A percentile compares a stretch with the other conserved stretches of the same genome.
These are phyloP conservation scores for Daldinia decipiens DNA, from an alignment of 495 filamentous ascomycete species.

Conservation along the genomic window DNA sequence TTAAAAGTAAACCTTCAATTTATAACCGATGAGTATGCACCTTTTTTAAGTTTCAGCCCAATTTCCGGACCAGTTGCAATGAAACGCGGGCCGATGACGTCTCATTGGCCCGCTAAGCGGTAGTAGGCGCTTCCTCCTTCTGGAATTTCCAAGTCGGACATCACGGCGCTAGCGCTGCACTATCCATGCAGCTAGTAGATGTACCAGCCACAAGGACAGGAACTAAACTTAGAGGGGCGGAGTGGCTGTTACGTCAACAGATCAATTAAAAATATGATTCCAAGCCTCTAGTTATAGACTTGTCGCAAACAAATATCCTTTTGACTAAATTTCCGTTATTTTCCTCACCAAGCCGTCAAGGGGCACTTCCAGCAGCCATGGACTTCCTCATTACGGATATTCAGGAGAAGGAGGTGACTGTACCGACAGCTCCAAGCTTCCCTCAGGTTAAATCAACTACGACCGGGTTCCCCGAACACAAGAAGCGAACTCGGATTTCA, in stretches of 20 bases:
- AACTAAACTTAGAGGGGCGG: constrained; percentile 3
- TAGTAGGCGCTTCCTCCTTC: constrained; percentile 25
- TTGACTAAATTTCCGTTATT: background rate
- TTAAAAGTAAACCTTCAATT: background rate
- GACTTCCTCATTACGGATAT: constrained; percentile 77
- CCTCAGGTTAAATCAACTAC: constrained; percentile 66
- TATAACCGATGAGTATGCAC: constrained; percentile 17
- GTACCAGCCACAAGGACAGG: constrained; percentile 22
- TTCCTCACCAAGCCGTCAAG: background rate
- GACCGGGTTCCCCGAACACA: constrained; percentile 88
- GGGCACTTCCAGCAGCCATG: constrained; percentile 45
- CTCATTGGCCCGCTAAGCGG: constrained; percentile 38
- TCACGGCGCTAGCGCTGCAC: constrained; percentile 21
- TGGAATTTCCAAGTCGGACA: constrained; percentile 29
- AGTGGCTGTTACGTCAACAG: constrained; percentile 13
- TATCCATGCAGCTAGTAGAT: constrained; percentile 11
- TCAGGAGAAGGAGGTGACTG: constrained; percentile 71
- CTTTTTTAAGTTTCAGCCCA: constrained; percentile 32
- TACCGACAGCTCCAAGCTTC: constrained; percentile 69
- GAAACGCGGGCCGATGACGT: constrained; percentile 32
- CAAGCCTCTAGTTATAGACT: background rate
- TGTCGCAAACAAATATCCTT: background rate
- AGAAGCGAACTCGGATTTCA: constrained; percentile 75
- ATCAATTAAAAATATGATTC: constrained; percentile 10
- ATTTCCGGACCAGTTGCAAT: constrained; percentile 9